Evolutionary conservation across 331 rosid genomes (phyloP).

Genomic region (Phaseolus coccineus): DNA sequence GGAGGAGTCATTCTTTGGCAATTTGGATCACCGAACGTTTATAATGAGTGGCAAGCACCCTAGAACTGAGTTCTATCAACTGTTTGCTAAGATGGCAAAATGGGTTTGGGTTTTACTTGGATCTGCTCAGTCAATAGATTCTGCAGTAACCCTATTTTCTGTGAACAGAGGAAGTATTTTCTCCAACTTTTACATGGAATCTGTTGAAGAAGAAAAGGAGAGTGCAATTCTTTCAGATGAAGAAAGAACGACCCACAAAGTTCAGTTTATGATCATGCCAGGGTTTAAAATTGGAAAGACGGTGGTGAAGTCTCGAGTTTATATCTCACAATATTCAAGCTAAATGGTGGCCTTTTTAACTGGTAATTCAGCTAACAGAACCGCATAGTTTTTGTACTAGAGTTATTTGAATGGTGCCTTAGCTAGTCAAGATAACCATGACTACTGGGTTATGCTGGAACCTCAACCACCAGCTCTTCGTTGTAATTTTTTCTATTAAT

Average conservation of each 20-base stretch:
- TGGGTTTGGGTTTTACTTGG: constrained; percentile 78
- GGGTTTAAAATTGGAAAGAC: constrained; percentile 68
- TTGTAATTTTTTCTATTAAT: constrained; percentile 43
- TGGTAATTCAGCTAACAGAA: constrained; percentile 48
- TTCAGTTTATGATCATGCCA: constrained; percentile 86
- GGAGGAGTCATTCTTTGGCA: constrained; percentile 81
- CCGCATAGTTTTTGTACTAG: constrained; percentile 37
- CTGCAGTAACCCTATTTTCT: constrained; percentile 61
- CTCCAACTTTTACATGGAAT: constrained; percentile 74
- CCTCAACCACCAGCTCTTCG: constrained; percentile 32
- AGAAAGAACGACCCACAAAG: constrained; percentile 41
- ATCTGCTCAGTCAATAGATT: constrained; percentile 59
- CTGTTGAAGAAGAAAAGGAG: constrained; percentile 55
- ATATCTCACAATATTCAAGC: constrained; percentile 52
- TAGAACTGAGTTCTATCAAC: constrained; percentile 80
- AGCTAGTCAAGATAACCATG: constrained; percentile 43
- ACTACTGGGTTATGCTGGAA: constrained; percentile 41
- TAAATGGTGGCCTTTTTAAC: constrained; percentile 47
- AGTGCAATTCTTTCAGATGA: constrained; percentile 31
- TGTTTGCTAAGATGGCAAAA: constrained; percentile 82
- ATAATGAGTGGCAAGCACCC: constrained; percentile 75
- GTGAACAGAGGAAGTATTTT: constrained; percentile 63
- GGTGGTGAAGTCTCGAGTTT: constrained; percentile 72
- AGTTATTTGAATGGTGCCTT: constrained; percentile 37
- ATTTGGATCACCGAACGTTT: constrained; percentile 68